Conservation (phyloP, 352 stramenopile species). For the Nothophytophthora sp. region DNA sequence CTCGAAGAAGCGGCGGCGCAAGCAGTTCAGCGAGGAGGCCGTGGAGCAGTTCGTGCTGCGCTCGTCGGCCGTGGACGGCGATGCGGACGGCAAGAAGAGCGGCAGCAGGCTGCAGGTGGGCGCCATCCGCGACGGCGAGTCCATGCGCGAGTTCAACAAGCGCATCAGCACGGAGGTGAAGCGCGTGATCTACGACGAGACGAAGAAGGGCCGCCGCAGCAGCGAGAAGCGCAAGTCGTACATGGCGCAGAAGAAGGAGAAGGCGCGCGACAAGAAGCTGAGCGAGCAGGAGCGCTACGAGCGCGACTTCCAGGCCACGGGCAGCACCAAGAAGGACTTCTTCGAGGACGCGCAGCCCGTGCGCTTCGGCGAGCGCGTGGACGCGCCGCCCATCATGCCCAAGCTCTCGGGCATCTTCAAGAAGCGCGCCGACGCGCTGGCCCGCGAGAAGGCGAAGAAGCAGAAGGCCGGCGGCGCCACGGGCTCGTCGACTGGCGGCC, state of each 20-base stretch:
- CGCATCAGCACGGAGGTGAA: conserved; percentile 84
- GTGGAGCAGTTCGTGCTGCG: conserved; percentile 72
- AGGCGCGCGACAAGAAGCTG: conserved; percentile 71
- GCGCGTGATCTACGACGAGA: conserved; percentile 83
- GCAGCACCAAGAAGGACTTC: conserved; percentile 68
- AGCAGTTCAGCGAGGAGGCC: conserved; percentile 53
- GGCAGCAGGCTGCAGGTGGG: conserved; percentile 49
- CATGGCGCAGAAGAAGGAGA: conserved; percentile 79
- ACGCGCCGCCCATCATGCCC: conserved; percentile 80
- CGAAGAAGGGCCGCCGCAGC: conserved; percentile 71
- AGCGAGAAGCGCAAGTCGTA: conserved; percentile 81
- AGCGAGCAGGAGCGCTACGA: conserved; percentile 83
- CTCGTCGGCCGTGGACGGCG: conserved; percentile 41
- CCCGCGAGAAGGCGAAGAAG: conserved; percentile 40
- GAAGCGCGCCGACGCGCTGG: conserved; percentile 62
- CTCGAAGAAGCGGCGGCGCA: conserved; percentile 81
- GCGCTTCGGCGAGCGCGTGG: conserved; percentile 75
- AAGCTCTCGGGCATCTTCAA: conserved; percentile 84
- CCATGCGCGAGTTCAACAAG: conserved; percentile 86
- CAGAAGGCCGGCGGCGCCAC: conserved; percentile 22
- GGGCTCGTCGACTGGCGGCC: too few species aligned
- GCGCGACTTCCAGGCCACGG: conserved; percentile 70
- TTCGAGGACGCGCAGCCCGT: conserved; percentile 68
- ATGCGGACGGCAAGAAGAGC: conserved; percentile 32
- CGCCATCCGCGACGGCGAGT: conserved; percentile 66